Base-by-base conservation (phyloP, 768 basidiomycete genomes). In the Suillus spraguei region DNA sequence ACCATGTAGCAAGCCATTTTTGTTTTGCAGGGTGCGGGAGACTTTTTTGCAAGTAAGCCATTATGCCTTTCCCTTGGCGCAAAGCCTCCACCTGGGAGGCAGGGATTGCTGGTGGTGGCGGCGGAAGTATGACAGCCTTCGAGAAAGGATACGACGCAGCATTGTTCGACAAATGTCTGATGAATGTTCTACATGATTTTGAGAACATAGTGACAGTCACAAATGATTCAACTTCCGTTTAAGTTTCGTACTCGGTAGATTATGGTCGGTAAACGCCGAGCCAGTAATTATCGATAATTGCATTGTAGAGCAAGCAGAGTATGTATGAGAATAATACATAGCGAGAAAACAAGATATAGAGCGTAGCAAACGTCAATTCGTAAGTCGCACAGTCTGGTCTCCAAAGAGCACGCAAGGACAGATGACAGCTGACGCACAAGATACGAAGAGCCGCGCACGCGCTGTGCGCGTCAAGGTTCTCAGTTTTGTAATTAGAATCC, bases 1-100 rank as follows among this genome's bases (percentile, higher is more conserved):
- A 97, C 61, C 91, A 79, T 53, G 83, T 85, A 46, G 77, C 74
- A 63, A 95, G 83, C 75, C 92, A 83, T 49, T 79, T 77, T 69
- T 87, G 84, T 72, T 95, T 92, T 68, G 89, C 85, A 32, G 85
- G 85, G 42, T 86, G 82, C 38, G 84, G 86, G 8, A 90, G 82
- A 13, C 83, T 85, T 72, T 87, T 83, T 60, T 81, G 82, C 63
- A 95, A 80, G 75, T 91, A 84, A 38, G 84, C 78, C 89, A 95
- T 92, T 60, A 95, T 81, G 47, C 91, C 91, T 77, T 87, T 90
- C 74, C 93, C 93, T 64, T 82, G 69, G 24, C 79, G 81, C 22
- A 91, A 81, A 39, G 81, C 73, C 47, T 77, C 78, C 14, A 82
- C 72, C 16, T 84, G 79, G 41, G 46, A 56, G 10, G 67, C 56